A percentile compares a stretch with the other conserved stretches of the same genome.
Evolutionary conservation across 2,329 filamentous ascomycete genomes (phyloP).

Genomic region (Thelonectria discophora): DNA sequence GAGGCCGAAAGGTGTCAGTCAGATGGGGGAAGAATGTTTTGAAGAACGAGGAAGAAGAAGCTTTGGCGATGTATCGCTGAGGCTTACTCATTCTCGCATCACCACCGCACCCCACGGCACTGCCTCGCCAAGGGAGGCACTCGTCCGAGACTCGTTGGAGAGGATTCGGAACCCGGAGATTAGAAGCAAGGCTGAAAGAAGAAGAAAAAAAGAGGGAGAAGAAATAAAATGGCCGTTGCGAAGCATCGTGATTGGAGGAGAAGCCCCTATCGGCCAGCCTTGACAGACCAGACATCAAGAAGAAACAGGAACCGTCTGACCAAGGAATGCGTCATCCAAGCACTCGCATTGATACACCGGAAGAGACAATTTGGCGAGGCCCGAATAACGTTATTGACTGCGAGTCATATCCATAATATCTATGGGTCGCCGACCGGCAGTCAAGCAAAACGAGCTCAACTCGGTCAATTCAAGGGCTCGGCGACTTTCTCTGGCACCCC

Average conservation of each 20-base stretch:
- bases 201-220: neutral
- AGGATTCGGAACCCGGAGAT: too few relatives aligned
- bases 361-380: neutral
- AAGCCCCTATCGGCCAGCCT: too few relatives aligned
- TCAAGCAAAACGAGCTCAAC: too few relatives aligned
- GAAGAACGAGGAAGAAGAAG: too few relatives aligned
- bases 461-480: too few relatives aligned
- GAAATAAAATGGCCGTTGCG: neutral
- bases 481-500: too few relatives aligned
- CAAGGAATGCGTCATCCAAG: conserved; percentile 6
- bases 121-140: neutral
- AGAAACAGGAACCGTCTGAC: neutral
- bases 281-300: neutral
- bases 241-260: too few relatives aligned
- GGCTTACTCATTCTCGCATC: neutral
- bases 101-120: neutral
- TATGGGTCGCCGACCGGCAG: conserved; percentile 2
- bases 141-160: neutral
- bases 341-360: neutral
- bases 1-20: too few relatives aligned
- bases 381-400: neutral
- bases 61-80: too few relatives aligned
- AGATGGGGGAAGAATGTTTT: too few relatives aligned
- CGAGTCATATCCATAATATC: conserved; percentile 15
- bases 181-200: neutral